Conservation (phyloP, 108 stramenopile genomes). For the Skeletonema costatum region DNA sequence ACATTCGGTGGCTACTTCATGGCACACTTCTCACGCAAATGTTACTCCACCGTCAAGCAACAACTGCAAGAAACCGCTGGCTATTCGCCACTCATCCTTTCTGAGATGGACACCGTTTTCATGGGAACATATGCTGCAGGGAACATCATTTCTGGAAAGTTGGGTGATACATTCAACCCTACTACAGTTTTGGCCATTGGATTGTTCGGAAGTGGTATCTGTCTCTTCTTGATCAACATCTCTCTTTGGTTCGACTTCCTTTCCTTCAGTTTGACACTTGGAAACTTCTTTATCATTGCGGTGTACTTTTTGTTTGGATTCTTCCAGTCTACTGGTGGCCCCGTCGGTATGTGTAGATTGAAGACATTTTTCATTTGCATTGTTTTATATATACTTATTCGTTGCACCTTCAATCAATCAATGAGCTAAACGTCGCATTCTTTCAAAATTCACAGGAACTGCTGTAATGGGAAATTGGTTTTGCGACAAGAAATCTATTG, state of each 20-base stretch:
- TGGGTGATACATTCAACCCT: conserved; percentile 94
- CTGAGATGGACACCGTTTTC: conserved; percentile 94
- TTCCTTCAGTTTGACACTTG: conserved; percentile 53
- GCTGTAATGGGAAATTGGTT: conserved; percentile 99
- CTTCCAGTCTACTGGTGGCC: conserved; percentile 96
- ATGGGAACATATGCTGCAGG: conserved; percentile 96
- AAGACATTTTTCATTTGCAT: background rate
- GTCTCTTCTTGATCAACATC: conserved; percentile 84
- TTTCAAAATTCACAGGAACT: conserved; percentile 65
- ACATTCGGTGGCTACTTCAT: conserved; percentile 96
- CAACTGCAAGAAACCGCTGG: conserved; percentile 82
- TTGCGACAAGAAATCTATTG: conserved; percentile 78
- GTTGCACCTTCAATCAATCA: background rate
- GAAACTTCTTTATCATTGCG: conserved; percentile 80
- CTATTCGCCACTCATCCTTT: conserved; percentile 73
- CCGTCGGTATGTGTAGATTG: conserved; percentile 52
- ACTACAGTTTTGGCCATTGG: conserved; percentile 91
- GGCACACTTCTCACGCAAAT: conserved; percentile 95
- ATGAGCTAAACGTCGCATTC: conserved; percentile 14
- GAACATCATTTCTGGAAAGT: conserved; percentile 91
- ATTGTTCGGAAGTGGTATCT: conserved; percentile 88
- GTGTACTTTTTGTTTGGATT: conserved; percentile 93
- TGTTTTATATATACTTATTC: background rate
- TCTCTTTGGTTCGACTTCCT: conserved; percentile 87
- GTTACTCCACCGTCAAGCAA: conserved; percentile 95